These are phyloP conservation scores for Globisporangium spiculum DNA, from an alignment of 352 stramenopile genomes.

Conservation along the genomic window DNA sequence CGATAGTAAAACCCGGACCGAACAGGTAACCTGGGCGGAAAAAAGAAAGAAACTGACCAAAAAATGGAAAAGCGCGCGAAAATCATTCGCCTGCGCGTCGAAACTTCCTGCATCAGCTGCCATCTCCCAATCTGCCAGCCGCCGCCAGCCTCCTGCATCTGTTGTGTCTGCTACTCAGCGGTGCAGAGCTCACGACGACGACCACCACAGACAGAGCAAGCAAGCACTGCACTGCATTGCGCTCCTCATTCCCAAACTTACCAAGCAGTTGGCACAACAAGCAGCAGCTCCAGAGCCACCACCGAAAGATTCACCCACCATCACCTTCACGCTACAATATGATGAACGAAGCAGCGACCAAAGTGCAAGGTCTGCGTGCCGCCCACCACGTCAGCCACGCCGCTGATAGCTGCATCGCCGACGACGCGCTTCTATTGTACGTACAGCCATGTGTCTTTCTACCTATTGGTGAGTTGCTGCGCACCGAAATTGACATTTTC, in stretches of 20 bases:
- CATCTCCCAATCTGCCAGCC: background rate
- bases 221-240: background rate
- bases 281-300: background rate
- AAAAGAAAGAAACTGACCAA: conserved; percentile 1
- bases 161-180: background rate
- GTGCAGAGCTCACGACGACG: conserved; percentile 4
- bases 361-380: conserved; percentile 6
- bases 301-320: background rate
- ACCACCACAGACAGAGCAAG: background rate
- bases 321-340: background rate
- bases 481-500: conserved; percentile 10
- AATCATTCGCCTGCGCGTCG: background rate
- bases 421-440: conserved; percentile 7
- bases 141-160: background rate
- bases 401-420: background rate
- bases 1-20: background rate
- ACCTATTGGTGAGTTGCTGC: background rate
- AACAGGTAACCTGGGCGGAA: background rate
- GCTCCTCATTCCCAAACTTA: conserved; percentile 1
- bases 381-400: background rate
- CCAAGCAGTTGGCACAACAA: background rate
- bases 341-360: background rate
- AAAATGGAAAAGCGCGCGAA: conserved; percentile 12
- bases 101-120: conserved; percentile 7
- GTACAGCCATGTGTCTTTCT: background rate